Base-by-base conservation (phyloP, 495 filamentous ascomycete species). In the Collariella sp. region DNA sequence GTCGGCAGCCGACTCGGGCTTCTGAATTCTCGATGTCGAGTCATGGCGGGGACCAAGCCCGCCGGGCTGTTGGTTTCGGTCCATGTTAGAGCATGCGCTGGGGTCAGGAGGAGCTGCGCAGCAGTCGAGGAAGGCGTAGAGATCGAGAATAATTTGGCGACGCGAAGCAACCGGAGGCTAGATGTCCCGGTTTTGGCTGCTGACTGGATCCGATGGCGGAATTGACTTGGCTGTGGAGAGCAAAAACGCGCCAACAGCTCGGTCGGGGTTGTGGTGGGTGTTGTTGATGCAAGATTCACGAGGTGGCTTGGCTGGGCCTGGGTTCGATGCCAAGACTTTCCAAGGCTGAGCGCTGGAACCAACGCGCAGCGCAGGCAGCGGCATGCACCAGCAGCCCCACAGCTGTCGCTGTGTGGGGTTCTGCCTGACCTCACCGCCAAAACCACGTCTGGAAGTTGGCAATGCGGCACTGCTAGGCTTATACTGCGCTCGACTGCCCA, bases 11-110 rank as follows among this genome's bases (percentile, higher is more conserved):
- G 76, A 72, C 60, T 80, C 66, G 29, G 77, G 63, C 52, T 79
- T 81, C 42, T 74, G 72, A 33, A 81, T 64, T 44, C 75, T 72
- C 39, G 74, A 78, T 7, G 67, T 55, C 40, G 68, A 46, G 61
- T 81, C 78, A 62, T 77, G 75, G 47, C 74, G 75, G 22, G 77
- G 77, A 40, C 69, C 74, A n/a, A 81, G 69, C 50, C 76, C 74
- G 24, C 72, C 70, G 13, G 64, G 67, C 34, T 63, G 67, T 22
- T 67, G 68, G 53, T 65, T 61, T 6, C 66, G 67, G 38, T 76
- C 72, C 77, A 78, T 68, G 60, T 57, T 69, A 38, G 23, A 24
- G 7, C 15, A 70, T 44, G 33, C 19, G 26, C 31, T 35, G 23
- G 15, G 10, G 15, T 26, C 19, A 16, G 11, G 26, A 0, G 4